Evolutionary conservation across 352 stramenopile species (phyloP).

Genomic region (Phytophthora tentaculata): DNA sequence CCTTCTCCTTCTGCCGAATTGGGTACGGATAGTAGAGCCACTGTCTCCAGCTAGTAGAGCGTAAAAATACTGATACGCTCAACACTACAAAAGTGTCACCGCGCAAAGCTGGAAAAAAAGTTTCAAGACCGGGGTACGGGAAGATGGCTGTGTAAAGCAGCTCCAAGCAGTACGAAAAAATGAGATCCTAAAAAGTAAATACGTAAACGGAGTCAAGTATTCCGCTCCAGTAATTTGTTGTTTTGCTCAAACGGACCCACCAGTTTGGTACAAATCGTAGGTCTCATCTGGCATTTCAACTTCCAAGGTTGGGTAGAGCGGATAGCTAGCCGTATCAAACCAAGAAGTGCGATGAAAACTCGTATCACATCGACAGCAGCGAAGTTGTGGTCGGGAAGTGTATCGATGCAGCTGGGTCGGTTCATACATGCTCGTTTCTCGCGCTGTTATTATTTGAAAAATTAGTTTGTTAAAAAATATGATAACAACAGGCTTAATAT

Average conservation of each 20-base stretch:
- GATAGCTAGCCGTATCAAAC: conserved; percentile 19
- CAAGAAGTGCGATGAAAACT: conserved; percentile 22
- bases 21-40: conserved; percentile 72
- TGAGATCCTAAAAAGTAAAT: conserved; percentile 7
- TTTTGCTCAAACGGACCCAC: conserved; percentile 10
- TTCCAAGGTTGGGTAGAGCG: conserved; percentile 33
- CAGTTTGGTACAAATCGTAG: conserved; percentile 11
- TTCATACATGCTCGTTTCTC: conserved; percentile 54
- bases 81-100: conserved; percentile 50
- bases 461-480: too few species aligned
- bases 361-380: conserved; percentile 39
- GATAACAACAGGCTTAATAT: too few species aligned
- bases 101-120: conserved; percentile 23
- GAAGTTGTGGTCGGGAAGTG: conserved; percentile 53
- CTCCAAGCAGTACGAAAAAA: conserved; percentile 40
- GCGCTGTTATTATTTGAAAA: conserved; percentile 23
- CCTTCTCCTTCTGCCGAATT: conserved; percentile 72
- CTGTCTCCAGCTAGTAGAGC: conserved; percentile 58
- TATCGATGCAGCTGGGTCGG: conserved; percentile 34
- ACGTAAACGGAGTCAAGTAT: not conserved
- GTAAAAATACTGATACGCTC: conserved; percentile 47
- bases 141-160: conserved; percentile 45
- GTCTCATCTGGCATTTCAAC: conserved; percentile 8
- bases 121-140: conserved; percentile 62
- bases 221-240: not conserved